A percentile compares a stretch with the other conserved stretches of the same genome.
phyloP scores from a whole-genome alignment of 1,139 yeast species.

The Candida tropicalis region DNA sequence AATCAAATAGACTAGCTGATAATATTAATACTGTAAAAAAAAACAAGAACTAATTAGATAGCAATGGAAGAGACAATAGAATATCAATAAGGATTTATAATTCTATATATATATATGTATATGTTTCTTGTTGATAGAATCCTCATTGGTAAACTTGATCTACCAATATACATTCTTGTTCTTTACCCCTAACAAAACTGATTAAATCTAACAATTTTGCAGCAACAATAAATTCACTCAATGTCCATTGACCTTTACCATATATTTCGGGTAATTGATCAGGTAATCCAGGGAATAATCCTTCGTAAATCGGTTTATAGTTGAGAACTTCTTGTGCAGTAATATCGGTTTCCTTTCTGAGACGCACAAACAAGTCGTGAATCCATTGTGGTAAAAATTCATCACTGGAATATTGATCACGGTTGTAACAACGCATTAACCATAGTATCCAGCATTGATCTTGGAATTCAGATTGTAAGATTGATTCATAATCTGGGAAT shows the following conservation, averaged over 20 bases:
- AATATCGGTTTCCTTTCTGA: slow-evolving; percentile 33
- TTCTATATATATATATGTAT: background rate
- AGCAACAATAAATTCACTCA: slow-evolving; percentile 59
- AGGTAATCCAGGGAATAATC: slow-evolving; percentile 55
- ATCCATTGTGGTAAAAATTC: slow-evolving; percentile 58
- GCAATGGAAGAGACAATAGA: background rate
- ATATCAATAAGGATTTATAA: background rate
- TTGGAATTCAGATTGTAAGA: slow-evolving; percentile 48
- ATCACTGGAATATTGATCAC: slow-evolving; percentile 35
- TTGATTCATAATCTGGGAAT: slow-evolving; percentile 53
- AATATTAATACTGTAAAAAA: background rate
- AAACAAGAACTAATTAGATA: too few relatives aligned
- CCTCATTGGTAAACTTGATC: slow-evolving; percentile 12
- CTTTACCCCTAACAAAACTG: slow-evolving; percentile 60
- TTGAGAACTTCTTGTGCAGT: slow-evolving; percentile 58
- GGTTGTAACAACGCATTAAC: slow-evolving; percentile 61
- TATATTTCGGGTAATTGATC: slow-evolving; percentile 64
- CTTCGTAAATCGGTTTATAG: slow-evolving; percentile 54
- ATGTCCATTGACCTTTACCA: slow-evolving; percentile 62
- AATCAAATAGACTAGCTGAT: background rate
- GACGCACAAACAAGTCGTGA: slow-evolving; percentile 40
- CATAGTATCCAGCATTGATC: slow-evolving; percentile 66
- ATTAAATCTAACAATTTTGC: slow-evolving; percentile 61
- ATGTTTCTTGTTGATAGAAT: background rate
- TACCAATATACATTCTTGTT: slow-evolving; percentile 62